Evolutionary conservation across 495 filamentous ascomycete species (phyloP).

Genomic region (Penicillium psychrofluorescens): DNA sequence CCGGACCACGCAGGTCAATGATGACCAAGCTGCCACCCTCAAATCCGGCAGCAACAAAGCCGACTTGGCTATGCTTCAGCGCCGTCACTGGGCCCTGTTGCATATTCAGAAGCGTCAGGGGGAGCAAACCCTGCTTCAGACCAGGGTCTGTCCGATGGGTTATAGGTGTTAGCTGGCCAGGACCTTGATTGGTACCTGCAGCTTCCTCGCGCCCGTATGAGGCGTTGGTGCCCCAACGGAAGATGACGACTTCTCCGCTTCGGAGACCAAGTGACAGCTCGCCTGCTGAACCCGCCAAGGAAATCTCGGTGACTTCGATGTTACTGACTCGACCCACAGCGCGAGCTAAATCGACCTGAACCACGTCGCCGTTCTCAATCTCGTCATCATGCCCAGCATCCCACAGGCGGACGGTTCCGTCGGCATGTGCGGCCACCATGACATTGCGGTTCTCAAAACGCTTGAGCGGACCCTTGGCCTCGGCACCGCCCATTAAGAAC

Average conservation of each 20-base stretch:
- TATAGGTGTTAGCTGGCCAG: conserved; percentile 63
- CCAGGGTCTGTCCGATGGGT: conserved; percentile 66
- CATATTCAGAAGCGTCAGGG: conserved; percentile 73
- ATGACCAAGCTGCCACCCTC: conserved; percentile 72
- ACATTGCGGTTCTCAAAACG: conserved; percentile 76
- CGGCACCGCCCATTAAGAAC: conserved; percentile 69
- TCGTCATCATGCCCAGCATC: conserved; percentile 87
- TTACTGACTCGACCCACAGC: conserved; percentile 77
- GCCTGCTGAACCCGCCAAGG: conserved; percentile 65
- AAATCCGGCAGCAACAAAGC: conserved; percentile 82
- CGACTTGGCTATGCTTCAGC: conserved; percentile 78
- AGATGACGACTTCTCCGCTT: conserved; percentile 78
- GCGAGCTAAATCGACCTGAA: conserved; percentile 80
- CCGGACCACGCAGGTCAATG: conserved; percentile 80
- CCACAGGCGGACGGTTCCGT: conserved; percentile 83
- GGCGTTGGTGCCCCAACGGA: conserved; percentile 76
- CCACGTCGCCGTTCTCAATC: conserved; percentile 73
- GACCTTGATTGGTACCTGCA: conserved; percentile 43
- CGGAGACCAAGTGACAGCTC: conserved; percentile 79
- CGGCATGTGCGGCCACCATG: conserved; percentile 73
- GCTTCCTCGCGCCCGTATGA: conserved; percentile 50
- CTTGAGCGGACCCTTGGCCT: conserved; percentile 56
- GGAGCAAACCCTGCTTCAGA: conserved; percentile 74
- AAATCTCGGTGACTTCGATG: conserved; percentile 66
- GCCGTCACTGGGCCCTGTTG: conserved; percentile 71